A percentile compares a stretch with the other conserved stretches of the same genome.
Evolutionary conservation across 805 yeast species (phyloP).

Genomic region (Saturnispora mendoncae): DNA sequence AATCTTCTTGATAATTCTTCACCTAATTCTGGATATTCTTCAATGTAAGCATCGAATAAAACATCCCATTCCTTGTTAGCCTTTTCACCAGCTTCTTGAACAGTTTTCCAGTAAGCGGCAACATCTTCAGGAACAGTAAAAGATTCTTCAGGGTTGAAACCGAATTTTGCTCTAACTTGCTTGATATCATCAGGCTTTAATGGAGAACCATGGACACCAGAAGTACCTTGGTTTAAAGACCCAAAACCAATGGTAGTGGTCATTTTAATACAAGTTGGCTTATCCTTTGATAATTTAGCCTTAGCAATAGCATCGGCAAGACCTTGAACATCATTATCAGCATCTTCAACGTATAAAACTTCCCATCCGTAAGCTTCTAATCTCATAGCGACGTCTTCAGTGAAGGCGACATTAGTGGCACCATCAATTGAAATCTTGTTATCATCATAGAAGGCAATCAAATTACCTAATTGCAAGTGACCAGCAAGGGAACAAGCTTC

Average conservation of each 20-base stretch:
- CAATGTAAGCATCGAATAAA: constrained; percentile 49
- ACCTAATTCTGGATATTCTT: constrained; percentile 69
- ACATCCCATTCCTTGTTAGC: constrained; percentile 70
- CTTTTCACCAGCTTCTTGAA: constrained; percentile 53
- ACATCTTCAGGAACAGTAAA: constrained; percentile 83
- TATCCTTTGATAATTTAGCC: constrained; percentile 68
- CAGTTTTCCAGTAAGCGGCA: constrained; percentile 53
- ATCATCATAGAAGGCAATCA: constrained; percentile 94
- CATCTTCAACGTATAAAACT: constrained; percentile 65
- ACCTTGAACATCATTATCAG: constrained; percentile 68
- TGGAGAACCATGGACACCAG: constrained; percentile 94
- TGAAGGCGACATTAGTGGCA: constrained; percentile 78
- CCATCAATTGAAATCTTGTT: constrained; percentile 97
- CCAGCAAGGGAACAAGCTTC: constrained; percentile 96
- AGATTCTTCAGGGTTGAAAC: constrained; percentile 78
- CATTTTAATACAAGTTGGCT: constrained; percentile 86
- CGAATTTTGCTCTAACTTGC: constrained; percentile 75
- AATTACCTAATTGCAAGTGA: constrained; percentile 85
- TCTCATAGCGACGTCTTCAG: constrained; percentile 82
- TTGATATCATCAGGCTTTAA: constrained; percentile 86
- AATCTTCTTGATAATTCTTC: constrained; percentile 76
- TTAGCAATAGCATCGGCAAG: constrained; percentile 63
- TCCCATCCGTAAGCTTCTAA: constrained; percentile 95
- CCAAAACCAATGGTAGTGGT: constrained; percentile 93
- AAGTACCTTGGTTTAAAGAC: constrained; percentile 76